Base-by-base conservation (phyloP, 345 rosid species). In the Dimocarpus longan region DNA sequence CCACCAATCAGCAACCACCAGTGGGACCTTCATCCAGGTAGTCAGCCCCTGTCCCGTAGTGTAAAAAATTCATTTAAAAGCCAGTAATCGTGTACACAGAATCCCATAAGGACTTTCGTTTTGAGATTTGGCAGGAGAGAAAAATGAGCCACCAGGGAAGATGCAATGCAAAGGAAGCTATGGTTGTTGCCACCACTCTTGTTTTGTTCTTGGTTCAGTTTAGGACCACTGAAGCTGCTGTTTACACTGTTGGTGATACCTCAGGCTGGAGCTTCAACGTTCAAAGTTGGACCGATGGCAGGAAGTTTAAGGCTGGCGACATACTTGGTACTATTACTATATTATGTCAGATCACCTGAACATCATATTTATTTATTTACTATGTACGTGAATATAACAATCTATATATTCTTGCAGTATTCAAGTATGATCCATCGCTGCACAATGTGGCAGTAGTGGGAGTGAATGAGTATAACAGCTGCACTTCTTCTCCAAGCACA, bases 251-350 rank as follows among this genome's bases (percentile, higher is more conserved):
- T n/a, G 85, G 82, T 46, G 85, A 60, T 39, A 39, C 76, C 39
- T 75, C 85, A 66, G 82, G 82, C 77, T 82, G 85, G 85, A 66
- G 66, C 48, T 79, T 46, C 74, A 71, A 24, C 71, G 18, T 67
- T 15, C 82, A 82, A 42, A 70, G 39, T 40, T 82, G 82, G 85
- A 40, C 80, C 3, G n/a, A 71, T 18, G 70, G 82, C 60, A 79
- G 76, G 50, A 71, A 44, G 39, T 82, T 82, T 48, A 79, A 76
- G 74, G 82, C 75, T 6, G 82, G 78, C 8, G 82, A 79, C 63
- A 16, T 12, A 10, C 82, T 82, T 12, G 16, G 82, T 82, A 54
- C 43, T 50, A 68, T 4, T 40, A 42, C 44, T 42, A 42, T 8
- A 5, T 5, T 42, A 42, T 8, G 8, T 0, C 28, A 26, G 1